Base-by-base conservation (phyloP, 2,329 filamentous ascomycete species). In the Claviceps purpurea region DNA sequence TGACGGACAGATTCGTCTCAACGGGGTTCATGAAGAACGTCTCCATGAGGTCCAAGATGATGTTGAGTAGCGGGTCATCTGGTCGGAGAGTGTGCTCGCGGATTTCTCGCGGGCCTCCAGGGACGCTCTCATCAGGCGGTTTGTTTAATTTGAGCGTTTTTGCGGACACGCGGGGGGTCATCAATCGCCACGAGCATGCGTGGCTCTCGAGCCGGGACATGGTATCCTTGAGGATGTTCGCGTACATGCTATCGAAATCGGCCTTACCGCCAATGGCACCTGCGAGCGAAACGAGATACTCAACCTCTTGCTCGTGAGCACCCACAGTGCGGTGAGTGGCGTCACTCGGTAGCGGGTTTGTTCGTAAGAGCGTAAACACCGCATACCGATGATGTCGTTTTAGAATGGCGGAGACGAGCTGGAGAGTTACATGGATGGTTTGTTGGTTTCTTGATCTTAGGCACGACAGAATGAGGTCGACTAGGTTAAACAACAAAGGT, bases 21-120 rank as follows among this genome's bases (percentile, higher is more conserved):
- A 97, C 82, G 2, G 89, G 84, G 60, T 98, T 98, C 5, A 87
- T 77, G 59, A 96, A 89, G 62, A 97, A 98, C 0, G 77, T 83
- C 45, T 84, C 77, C 11, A 98, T 68, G 7, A 91, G 75, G 44
- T 85, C 82, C 10, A 86, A 70, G 2, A 87, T 71, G 8, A 86
- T 80, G 63, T 78, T 80, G 47, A 83, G 73, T 39, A 82, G 75
- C 44, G 76, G 81, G 57, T 83, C 83, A 51, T 80, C 78, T 1
- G 73, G 74, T 51, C 76, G 76, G 18, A 87, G 71, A 5, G 81
- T 81, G 60, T 85, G 82, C 38, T 69, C 75, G 46, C 70, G 74
- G 56, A 78, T 80, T 60, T 76, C 83, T 55, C 75, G 70, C n/a
- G 82, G 77, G 3, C 78, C 78, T 2, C 78, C 78, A 0, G 81